Percentiles rank a stretch among this genome's conserved stretches.
phyloP scores from a whole-genome alignment of 345 rosid genomes.

The Capsella bursapastoris region DNA sequence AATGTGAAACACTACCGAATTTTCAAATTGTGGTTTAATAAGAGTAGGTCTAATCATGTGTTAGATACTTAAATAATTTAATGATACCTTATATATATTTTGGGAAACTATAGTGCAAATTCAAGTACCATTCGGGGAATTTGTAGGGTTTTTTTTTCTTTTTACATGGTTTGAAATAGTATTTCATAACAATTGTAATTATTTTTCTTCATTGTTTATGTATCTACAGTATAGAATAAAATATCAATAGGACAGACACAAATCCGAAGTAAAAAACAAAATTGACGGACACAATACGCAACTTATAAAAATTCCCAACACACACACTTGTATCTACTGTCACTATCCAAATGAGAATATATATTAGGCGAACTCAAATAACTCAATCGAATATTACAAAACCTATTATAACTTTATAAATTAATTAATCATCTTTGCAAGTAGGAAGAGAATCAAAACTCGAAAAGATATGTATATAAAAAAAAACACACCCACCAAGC shows the following conservation, averaged over 20 bases:
- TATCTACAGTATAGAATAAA: no score
- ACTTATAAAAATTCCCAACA: not conserved
- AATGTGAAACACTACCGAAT: slow-evolving; percentile 12
- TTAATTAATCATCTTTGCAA: slow-evolving; percentile 4
- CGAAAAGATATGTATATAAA: not conserved
- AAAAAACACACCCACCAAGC: slow-evolving; percentile 13
- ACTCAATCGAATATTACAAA: not conserved
- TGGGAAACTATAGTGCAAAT: not conserved
- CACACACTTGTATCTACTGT: slow-evolving; percentile 12
- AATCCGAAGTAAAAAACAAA: not conserved
- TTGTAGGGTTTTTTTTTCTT: no score
- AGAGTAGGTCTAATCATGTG: not conserved
- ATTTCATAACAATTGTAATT: not conserved
- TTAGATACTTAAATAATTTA: not conserved
- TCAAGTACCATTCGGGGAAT: not conserved
- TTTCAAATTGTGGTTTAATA: not conserved
- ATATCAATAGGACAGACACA: not conserved
- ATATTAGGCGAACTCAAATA: not conserved
- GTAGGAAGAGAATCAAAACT: slow-evolving; percentile 33
- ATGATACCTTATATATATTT: no score
- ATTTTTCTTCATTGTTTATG: not conserved
- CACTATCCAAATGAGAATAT: slow-evolving; percentile 33
- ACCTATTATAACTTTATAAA: not conserved
- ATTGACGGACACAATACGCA: not conserved
- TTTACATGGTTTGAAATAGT: no score